Conservation (phyloP, 495 filamentous ascomycete species). For the Daldinia decipiens region DNA sequence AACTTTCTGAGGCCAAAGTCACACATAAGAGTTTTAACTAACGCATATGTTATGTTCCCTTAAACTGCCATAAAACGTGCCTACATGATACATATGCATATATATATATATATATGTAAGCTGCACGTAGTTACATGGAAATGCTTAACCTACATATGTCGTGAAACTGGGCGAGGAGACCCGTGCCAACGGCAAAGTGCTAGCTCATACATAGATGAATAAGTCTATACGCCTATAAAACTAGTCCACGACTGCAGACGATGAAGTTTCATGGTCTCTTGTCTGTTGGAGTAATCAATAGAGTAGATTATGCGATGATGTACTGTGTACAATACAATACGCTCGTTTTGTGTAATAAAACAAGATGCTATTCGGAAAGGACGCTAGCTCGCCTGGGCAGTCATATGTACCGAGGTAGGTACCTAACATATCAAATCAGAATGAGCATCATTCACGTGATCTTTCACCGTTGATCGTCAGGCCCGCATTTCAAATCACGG, state of each 20-base stretch:
- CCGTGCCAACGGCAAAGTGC: neutral
- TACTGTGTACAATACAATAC: neutral
- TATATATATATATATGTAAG: conserved; percentile 5
- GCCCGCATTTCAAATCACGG: neutral
- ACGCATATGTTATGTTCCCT: neutral
- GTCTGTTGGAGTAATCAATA: neutral
- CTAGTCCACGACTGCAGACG: neutral
- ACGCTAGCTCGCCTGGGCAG: neutral
- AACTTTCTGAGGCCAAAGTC: neutral
- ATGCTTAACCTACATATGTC: conserved; percentile 22
- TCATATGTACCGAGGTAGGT: too few relatives aligned
- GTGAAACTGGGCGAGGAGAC: conserved; percentile 25
- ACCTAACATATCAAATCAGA: conserved; percentile 16
- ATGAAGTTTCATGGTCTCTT: neutral
- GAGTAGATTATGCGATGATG: too few relatives aligned
- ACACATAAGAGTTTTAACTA: neutral
- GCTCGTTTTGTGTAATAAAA: too few relatives aligned
- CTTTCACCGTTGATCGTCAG: conserved; percentile 3
- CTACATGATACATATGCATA: neutral
- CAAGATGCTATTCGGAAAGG: neutral
- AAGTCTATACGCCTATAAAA: neutral
- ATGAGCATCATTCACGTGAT: conserved; percentile 48
- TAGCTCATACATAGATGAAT: neutral
- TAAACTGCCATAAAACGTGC: neutral
- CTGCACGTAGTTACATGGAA: conserved; percentile 4